Conservation (phyloP, 768 basidiomycete species). For the Mrakia frigida region DNA sequence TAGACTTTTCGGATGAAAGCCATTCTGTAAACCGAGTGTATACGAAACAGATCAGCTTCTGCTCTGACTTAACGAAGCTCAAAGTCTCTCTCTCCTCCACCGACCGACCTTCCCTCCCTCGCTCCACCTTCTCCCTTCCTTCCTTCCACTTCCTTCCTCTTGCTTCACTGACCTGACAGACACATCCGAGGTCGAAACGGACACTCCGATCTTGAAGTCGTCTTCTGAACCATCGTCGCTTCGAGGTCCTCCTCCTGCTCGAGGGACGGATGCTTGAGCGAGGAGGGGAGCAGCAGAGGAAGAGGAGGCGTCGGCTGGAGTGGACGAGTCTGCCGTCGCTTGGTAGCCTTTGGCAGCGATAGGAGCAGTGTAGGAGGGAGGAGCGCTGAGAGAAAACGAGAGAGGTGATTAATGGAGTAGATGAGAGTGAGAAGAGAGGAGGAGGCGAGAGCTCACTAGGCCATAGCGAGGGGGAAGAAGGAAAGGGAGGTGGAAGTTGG, state of each 20-base stretch:
- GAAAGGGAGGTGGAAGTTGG: not conserved
- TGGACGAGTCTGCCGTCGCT: not conserved
- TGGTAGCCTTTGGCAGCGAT: conserved; percentile 1
- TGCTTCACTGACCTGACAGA: conserved; percentile 6
- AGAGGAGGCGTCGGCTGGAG: not conserved
- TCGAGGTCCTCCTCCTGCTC: not conserved
- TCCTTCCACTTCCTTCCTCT: not conserved
- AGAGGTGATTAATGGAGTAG: not conserved
- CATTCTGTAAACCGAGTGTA: conserved; percentile 6
- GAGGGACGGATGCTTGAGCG: not conserved
- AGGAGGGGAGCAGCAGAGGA: conserved; percentile 9
- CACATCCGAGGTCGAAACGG: conserved; percentile 14
- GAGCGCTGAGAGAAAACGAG: not conserved
- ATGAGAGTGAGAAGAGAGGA: not conserved
- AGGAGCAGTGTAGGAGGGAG: conserved; percentile 13
- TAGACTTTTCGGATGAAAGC: conserved; percentile 33
- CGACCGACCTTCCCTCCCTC: not conserved
- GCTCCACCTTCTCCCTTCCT: not conserved
- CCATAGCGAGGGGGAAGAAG: not conserved
- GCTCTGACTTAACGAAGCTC: not conserved
- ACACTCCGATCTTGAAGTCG: conserved; percentile 23
- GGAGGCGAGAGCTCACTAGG: conserved; percentile 10
- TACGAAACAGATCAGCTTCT: not conserved
- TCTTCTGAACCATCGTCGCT: conserved; percentile 10
- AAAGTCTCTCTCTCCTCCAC: not conserved